These are phyloP conservation scores for Trichosanthes truncata DNA, from an alignment of 306 rosid species.

Conservation along the genomic window DNA sequence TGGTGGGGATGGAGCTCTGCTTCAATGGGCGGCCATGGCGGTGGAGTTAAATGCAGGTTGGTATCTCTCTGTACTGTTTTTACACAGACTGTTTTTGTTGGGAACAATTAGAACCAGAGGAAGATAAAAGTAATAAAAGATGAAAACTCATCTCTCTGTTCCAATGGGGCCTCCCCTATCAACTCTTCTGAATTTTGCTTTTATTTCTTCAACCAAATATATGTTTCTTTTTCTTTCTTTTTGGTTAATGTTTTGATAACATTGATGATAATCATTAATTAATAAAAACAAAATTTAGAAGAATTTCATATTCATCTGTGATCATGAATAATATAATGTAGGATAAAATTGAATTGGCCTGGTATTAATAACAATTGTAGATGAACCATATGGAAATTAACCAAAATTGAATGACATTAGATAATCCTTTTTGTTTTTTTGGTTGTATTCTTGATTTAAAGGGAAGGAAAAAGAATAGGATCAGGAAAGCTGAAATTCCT, in stretches of 20 bases:
- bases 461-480: neutral
- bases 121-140: neutral
- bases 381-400: neutral
- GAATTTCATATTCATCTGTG: neutral
- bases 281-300: neutral
- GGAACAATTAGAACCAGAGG: neutral
- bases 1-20: neutral
- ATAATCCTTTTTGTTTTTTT: no score
- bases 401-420: neutral
- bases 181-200: neutral
- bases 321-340: neutral
- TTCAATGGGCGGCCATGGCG: neutral
- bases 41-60: neutral
- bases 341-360: no score
- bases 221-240: neutral
- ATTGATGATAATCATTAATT: neutral
- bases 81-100: neutral
- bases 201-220: neutral
- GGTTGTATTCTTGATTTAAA: no score
- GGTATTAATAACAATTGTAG: no score
- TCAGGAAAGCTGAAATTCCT: neutral
- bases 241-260: neutral
- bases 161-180: neutral
- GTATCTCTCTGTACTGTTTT: neutral
- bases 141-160: slow-evolving; percentile 1